Percentiles rank a stretch among this genome's conserved stretches.
Conservation (phyloP, 352 stramenopile genomes). For the Thalassiosira sp. region DNA sequence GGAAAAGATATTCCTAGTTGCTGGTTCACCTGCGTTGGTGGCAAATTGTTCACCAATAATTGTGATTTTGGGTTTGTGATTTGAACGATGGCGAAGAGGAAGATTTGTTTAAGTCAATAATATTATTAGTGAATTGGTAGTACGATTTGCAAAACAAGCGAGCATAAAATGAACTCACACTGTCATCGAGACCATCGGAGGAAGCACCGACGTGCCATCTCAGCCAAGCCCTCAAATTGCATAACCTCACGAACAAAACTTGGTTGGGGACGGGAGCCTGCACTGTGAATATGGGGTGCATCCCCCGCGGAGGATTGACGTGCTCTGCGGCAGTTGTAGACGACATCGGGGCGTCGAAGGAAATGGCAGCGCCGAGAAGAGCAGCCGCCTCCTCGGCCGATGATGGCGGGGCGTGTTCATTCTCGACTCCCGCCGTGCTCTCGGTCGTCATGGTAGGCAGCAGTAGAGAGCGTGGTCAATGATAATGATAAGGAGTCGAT, state of each 20-base stretch:
- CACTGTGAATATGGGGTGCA: constrained; percentile 77
- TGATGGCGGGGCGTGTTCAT: constrained; percentile 45
- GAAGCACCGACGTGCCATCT: constrained; percentile 49
- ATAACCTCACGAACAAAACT: constrained; percentile 69
- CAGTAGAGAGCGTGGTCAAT: too few relatives aligned
- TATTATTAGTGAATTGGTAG: background rate
- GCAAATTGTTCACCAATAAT: background rate
- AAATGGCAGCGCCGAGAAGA: constrained; percentile 74
- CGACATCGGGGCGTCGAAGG: constrained; percentile 26
- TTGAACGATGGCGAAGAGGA: background rate
- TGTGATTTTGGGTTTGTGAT: background rate
- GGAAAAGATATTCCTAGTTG: constrained; percentile 49
- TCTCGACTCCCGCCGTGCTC: constrained; percentile 1
- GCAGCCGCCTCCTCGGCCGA: constrained; percentile 80
- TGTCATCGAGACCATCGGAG: constrained; percentile 18
- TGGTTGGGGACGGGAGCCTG: constrained; percentile 67
- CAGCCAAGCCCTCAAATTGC: constrained; percentile 71
- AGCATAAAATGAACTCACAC: constrained; percentile 19
- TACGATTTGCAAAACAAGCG: background rate
- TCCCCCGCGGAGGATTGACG: constrained; percentile 67
- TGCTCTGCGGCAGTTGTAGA: constrained; percentile 8
- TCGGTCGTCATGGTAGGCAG: constrained; percentile 10
- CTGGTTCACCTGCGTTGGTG: constrained; percentile 21
- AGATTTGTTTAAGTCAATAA: background rate
- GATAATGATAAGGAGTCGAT: too few relatives aligned